Evolutionary conservation across 163 green algal genomes (phyloP).

Genomic region (Picocystis sp.): DNA sequence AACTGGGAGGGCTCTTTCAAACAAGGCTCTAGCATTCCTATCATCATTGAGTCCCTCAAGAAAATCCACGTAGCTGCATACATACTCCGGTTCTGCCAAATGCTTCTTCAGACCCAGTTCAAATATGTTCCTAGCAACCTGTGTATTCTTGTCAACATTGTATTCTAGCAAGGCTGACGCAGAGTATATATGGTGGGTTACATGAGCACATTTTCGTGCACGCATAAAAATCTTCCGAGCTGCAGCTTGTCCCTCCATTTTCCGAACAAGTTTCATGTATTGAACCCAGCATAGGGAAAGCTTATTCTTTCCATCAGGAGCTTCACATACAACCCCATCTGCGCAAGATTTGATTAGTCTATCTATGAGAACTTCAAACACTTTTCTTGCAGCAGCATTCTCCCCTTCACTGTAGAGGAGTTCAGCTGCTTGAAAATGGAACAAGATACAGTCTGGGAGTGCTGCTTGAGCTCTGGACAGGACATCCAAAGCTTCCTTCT

Average conservation of each 20-base stretch:
- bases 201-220: constrained; percentile 33
- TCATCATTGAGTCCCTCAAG: constrained; percentile 30
- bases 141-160: constrained; percentile 18
- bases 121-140: constrained; percentile 67
- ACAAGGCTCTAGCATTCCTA: constrained; percentile 62
- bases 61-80: constrained; percentile 22
- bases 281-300: constrained; percentile 57
- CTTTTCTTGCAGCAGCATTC: constrained; percentile 22
- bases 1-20: constrained; percentile 41
- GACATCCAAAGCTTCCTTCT: constrained; percentile 21
- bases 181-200: constrained; percentile 58
- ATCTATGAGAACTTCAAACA: constrained; percentile 36
- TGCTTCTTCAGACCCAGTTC: constrained; percentile 64
- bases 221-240: constrained; percentile 58
- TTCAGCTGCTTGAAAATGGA: constrained; percentile 61
- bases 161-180: constrained; percentile 65
- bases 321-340: constrained; percentile 5
- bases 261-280: constrained; percentile 64
- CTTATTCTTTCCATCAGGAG: constrained; percentile 13
- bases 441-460: constrained; percentile 38
- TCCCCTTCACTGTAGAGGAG: constrained; percentile 38
- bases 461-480: constrained; percentile 23
- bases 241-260: constrained; percentile 39
- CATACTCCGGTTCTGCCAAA: constrained; percentile 40
- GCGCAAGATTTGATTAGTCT: constrained; percentile 10